These are phyloP conservation scores for Talaromyces sp. DNA, from an alignment of 2,329 filamentous ascomycete genomes.

Conservation along the genomic window DNA sequence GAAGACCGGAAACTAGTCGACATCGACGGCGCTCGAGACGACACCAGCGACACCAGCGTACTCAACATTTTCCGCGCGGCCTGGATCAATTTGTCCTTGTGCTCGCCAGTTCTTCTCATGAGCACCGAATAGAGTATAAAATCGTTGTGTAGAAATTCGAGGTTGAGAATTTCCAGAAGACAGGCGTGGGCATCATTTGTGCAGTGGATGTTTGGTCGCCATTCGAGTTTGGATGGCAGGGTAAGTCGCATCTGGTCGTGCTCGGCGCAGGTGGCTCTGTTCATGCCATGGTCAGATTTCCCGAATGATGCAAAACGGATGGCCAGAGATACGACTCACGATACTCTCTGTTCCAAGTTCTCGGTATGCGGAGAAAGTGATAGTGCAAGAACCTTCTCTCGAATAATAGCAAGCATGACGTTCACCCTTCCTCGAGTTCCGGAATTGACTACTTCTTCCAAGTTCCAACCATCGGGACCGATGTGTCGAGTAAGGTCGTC, in stretches of 20 bases:
- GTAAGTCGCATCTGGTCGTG: slow-evolving; percentile 7
- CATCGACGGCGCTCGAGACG: background rate
- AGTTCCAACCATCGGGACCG: slow-evolving; percentile 25
- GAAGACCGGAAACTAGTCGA: background rate
- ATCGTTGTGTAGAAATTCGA: slow-evolving; percentile 24
- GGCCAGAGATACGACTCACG: background rate
- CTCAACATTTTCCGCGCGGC: slow-evolving; percentile 15
- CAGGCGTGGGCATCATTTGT: slow-evolving; percentile 15
- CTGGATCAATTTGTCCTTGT: slow-evolving; percentile 10
- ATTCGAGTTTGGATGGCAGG: slow-evolving; percentile 14
- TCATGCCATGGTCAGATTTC: background rate
- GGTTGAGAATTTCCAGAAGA: slow-evolving; percentile 22
- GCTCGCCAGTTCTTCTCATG: slow-evolving; percentile 19
- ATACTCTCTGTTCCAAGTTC: slow-evolving; percentile 13
- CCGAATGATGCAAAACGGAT: background rate
- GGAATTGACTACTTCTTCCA: slow-evolving; percentile 17
- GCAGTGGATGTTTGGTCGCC: slow-evolving; percentile 7
- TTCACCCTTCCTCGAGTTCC: slow-evolving; percentile 16
- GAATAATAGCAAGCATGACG: slow-evolving; percentile 11
- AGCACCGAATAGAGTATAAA: slow-evolving; percentile 23
- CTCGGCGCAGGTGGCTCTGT: slow-evolving; percentile 11
- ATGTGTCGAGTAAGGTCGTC: slow-evolving; percentile 17
- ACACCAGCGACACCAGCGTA: background rate
- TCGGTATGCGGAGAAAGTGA: slow-evolving; percentile 16
- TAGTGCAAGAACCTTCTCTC: slow-evolving; percentile 16